phyloP scores from a whole-genome alignment of 148 eudicot species.

The Salicornia ramosissima region DNA sequence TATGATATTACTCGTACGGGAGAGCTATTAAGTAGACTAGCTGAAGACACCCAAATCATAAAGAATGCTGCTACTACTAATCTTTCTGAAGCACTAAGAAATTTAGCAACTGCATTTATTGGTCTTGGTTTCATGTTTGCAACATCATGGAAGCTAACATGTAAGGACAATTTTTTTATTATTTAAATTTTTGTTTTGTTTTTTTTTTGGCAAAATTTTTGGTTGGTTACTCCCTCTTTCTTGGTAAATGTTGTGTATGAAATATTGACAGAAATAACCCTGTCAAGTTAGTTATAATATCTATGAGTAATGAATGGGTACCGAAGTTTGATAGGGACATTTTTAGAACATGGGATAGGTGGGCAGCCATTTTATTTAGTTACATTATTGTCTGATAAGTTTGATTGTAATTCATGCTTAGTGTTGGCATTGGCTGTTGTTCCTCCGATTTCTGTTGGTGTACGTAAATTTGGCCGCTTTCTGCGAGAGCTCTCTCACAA shows the following conservation, averaged over 20 bases:
- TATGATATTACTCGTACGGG: conserved; percentile 91
- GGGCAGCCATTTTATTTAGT: neutral
- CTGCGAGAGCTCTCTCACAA: conserved; percentile 80
- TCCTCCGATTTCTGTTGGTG: conserved; percentile 69
- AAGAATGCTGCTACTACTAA: conserved; percentile 94
- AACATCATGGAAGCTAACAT: conserved; percentile 86
- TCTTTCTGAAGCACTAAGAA: conserved; percentile 80
- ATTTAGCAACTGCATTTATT: conserved; percentile 63
- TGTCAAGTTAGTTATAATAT: too few relatives aligned
- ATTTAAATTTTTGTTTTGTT: too few relatives aligned
- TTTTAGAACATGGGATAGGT: neutral
- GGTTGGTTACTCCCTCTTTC: neutral
- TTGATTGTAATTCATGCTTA: conserved; percentile 20
- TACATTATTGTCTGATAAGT: neutral
- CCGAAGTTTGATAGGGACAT: neutral
- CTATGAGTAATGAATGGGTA: neutral
- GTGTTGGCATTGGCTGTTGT: conserved; percentile 82
- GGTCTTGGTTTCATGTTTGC: conserved; percentile 85
- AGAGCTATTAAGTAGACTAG: conserved; percentile 83
- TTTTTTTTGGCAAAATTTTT: too few relatives aligned
- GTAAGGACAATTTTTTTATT: conserved; percentile 32
- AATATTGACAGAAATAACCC: too few relatives aligned
- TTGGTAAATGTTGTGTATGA: neutral
- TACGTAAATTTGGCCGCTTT: conserved; percentile 78
- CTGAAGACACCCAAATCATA: conserved; percentile 91